These are phyloP conservation scores for Colletotrichum spinosum DNA, from an alignment of 2,329 filamentous ascomycete genomes.

Conservation along the genomic window DNA sequence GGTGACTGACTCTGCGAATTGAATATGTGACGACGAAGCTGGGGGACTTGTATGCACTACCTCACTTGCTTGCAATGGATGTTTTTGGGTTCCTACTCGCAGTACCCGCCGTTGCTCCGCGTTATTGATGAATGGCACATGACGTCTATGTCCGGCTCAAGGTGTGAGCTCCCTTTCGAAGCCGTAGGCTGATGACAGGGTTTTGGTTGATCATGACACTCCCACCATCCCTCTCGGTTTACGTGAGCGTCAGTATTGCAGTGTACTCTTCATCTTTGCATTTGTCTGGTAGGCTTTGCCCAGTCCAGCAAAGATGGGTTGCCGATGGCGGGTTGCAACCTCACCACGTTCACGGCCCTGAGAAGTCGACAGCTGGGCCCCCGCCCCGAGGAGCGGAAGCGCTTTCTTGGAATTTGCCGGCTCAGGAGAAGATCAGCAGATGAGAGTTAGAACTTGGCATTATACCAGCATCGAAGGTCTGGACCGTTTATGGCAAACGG, in stretches of 20 bases:
- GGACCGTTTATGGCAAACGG: conserved; percentile 5
- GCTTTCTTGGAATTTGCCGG: background rate
- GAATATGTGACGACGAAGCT: too few species aligned
- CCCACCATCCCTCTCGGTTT: conserved; percentile 1
- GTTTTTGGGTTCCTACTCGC: too few species aligned
- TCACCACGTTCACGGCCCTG: conserved; percentile 36
- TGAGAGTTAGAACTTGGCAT: conserved; percentile 14
- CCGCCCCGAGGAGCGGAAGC: conserved; percentile 5
- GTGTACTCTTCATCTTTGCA: conserved; percentile 1
- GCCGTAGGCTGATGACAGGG: background rate
- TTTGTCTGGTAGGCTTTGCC: conserved; percentile 11
- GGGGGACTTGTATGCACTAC: too few species aligned
- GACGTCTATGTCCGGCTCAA: too few species aligned
- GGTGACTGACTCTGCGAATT: too few species aligned
- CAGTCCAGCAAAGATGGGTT: conserved; percentile 33
- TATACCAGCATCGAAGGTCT: conserved; percentile 7
- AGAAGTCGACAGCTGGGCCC: conserved; percentile 11
- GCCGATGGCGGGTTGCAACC: conserved; percentile 35
- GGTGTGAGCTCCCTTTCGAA: too few species aligned
- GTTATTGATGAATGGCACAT: too few species aligned
- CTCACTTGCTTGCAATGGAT: too few species aligned
- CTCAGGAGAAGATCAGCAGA: conserved; percentile 23
- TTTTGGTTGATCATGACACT: background rate
- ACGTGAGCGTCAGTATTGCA: conserved; percentile 27
- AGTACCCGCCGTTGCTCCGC: too few species aligned